Conservation (phyloP, 2,329 filamentous ascomycete species). For the Penicillium polonicum region DNA sequence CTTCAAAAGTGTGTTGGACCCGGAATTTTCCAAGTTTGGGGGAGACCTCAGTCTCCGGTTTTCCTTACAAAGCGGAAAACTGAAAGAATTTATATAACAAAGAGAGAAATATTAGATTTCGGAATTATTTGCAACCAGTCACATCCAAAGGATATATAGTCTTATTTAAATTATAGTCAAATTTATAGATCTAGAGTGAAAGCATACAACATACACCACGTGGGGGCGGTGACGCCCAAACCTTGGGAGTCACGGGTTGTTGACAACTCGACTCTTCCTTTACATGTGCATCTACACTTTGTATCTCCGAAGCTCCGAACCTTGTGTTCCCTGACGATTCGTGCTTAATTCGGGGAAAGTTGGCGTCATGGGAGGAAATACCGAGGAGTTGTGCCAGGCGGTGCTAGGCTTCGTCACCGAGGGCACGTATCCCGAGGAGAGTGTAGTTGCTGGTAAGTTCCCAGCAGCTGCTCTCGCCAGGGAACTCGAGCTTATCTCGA, state of each 20-base stretch:
- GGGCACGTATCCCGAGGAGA: slow-evolving; percentile 58
- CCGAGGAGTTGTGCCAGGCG: slow-evolving; percentile 54
- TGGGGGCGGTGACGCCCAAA: slow-evolving; percentile 34
- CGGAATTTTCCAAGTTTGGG: slow-evolving; percentile 23
- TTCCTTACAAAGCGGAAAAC: slow-evolving; percentile 26
- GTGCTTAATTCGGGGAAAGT: slow-evolving; percentile 23
- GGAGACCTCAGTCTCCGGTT: slow-evolving; percentile 18
- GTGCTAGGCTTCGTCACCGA: slow-evolving; percentile 64
- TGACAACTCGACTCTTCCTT: slow-evolving; percentile 23
- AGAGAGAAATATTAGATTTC: background rate
- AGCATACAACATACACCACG: slow-evolving; percentile 5
- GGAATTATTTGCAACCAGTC: background rate
- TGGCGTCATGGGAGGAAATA: slow-evolving; percentile 33
- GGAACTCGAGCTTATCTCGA: slow-evolving; percentile 52
- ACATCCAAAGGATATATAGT: background rate
- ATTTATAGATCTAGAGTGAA: slow-evolving; percentile 1
- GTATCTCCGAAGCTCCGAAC: background rate
- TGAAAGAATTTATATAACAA: slow-evolving; percentile 9
- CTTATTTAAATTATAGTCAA: background rate
- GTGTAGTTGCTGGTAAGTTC: slow-evolving; percentile 54
- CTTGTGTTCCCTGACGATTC: background rate
- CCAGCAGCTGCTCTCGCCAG: slow-evolving; percentile 49
- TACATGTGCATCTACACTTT: background rate
- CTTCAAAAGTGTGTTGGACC: slow-evolving; percentile 17
- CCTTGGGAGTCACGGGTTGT: slow-evolving; percentile 27